These are phyloP conservation scores for Globisporangium megalacanthum DNA, from an alignment of 352 stramenopile genomes.

Conservation along the genomic window DNA sequence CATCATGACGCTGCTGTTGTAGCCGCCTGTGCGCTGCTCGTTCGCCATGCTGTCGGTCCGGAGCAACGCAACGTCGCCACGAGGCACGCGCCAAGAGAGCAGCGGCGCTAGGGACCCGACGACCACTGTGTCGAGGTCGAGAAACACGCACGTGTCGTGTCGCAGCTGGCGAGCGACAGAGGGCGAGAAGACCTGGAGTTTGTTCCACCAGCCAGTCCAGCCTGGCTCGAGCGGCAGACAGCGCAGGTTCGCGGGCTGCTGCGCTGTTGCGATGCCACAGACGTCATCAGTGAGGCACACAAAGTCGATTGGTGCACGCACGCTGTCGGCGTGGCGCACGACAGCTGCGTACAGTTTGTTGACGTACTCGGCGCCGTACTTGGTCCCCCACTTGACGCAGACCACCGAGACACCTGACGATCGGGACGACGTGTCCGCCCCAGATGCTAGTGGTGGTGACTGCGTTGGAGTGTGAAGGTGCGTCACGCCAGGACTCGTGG, in stretches of 20 bases:
- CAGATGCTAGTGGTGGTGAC: constrained; percentile 91
- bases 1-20: constrained; percentile 75
- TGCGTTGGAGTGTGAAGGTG: constrained; percentile 26
- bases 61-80: constrained; percentile 25
- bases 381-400: constrained; percentile 85
- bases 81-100: constrained; percentile 13
- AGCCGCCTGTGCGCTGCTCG: constrained; percentile 48
- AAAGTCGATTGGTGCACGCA: constrained; percentile 25
- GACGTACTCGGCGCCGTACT: constrained; percentile 79
- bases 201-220: constrained; percentile 81
- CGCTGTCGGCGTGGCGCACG: constrained; percentile 19
- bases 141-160: constrained; percentile 33
- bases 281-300: constrained; percentile 68
- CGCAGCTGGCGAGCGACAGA: constrained; percentile 9
- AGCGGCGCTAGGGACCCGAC: constrained; percentile 34
- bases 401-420: constrained; percentile 31
- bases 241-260: constrained; percentile 16
- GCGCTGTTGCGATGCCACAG: constrained; percentile 20
- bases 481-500: constrained; percentile 32
- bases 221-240: constrained; percentile 21
- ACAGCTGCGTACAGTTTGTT: constrained; percentile 60
- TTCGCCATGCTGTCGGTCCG: constrained; percentile 67
- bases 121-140: constrained; percentile 80
- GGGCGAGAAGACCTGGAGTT: constrained; percentile 56
- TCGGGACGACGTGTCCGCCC: neutral